phyloP scores from a whole-genome alignment of 2,329 filamentous ascomycete species.

The Trichoderma oligosporum region DNA sequence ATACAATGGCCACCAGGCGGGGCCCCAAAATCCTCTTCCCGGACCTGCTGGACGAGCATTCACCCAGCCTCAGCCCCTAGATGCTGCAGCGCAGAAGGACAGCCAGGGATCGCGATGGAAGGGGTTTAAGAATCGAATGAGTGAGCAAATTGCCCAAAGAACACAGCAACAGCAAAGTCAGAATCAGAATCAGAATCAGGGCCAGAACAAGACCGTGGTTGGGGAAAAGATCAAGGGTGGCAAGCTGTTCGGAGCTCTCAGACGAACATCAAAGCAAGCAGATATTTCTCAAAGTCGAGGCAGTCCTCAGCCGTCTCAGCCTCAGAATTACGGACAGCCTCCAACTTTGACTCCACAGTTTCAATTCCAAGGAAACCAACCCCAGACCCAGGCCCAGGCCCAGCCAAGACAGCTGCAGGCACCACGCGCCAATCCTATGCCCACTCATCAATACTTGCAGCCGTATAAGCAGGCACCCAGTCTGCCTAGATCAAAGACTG shows the following conservation, averaged over 20 bases:
- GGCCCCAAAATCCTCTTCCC: background rate
- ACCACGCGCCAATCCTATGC: background rate
- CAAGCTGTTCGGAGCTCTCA: slow-evolving; percentile 34
- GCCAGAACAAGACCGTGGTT: slow-evolving; percentile 14
- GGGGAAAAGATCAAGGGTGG: slow-evolving; percentile 19
- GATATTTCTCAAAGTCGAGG: background rate
- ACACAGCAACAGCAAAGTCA: background rate
- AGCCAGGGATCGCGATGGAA: slow-evolving; percentile 34
- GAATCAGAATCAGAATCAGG: slow-evolving; percentile 3
- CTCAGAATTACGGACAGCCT: background rate
- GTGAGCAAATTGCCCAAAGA: slow-evolving; percentile 28
- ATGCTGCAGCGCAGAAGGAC: slow-evolving; percentile 17
- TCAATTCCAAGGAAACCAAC: slow-evolving; percentile 17
- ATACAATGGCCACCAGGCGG: background rate
- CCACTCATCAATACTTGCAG: slow-evolving; percentile 8
- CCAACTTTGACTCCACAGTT: slow-evolving; percentile 1
- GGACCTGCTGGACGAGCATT: background rate
- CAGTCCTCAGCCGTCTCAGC: background rate
- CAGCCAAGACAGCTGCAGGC: slow-evolving; percentile 23
- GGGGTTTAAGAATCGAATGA: slow-evolving; percentile 33
- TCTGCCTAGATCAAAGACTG: background rate
- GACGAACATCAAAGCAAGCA: slow-evolving; percentile 29
- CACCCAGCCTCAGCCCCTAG: background rate
- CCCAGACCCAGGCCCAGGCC: no score
- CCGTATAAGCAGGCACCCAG: background rate